Percentiles rank a stretch among this genome's conserved stretches.
Conservation (phyloP, 1,284 basidiomycete species). For the Takashimella tepidaria region DNA sequence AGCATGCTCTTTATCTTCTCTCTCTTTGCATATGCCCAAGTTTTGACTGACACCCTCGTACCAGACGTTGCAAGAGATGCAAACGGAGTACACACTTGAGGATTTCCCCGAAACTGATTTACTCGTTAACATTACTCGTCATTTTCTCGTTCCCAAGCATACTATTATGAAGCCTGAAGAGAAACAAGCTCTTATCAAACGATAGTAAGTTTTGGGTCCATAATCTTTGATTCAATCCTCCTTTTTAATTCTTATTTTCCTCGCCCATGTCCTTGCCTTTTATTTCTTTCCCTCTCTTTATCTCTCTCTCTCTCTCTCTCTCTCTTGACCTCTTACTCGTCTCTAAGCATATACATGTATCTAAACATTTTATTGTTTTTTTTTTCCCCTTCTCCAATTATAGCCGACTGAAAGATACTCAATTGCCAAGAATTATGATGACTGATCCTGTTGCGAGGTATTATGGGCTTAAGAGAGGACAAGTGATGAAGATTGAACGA, state of each 20-base stretch:
- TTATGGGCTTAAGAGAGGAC: slow-evolving; percentile 89
- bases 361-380: not conserved
- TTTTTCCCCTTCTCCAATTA: slow-evolving; percentile 9
- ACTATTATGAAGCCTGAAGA: slow-evolving; percentile 80
- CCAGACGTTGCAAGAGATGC: slow-evolving; percentile 84
- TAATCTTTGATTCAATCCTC: too few relatives aligned
- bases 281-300: too few relatives aligned
- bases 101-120: slow-evolving; percentile 96
- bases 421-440: slow-evolving; percentile 92
- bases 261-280: too few relatives aligned
- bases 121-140: slow-evolving; percentile 95
- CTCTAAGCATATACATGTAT: not conserved
- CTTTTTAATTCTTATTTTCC: too few relatives aligned
- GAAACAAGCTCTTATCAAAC: slow-evolving; percentile 79
- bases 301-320: too few relatives aligned
- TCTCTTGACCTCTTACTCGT: too few relatives aligned
- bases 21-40: not conserved
- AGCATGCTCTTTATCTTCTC: too few relatives aligned
- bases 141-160: slow-evolving; percentile 91
- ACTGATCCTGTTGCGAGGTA: slow-evolving; percentile 96
- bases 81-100: slow-evolving; percentile 78
- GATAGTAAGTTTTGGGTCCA: slow-evolving; percentile 84
- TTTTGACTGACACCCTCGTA: not conserved
- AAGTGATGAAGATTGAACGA: slow-evolving; percentile 97
- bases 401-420: slow-evolving; percentile 95